Conservation (phyloP, 106 monocot genomes). For the Acorus gramineus region DNA sequence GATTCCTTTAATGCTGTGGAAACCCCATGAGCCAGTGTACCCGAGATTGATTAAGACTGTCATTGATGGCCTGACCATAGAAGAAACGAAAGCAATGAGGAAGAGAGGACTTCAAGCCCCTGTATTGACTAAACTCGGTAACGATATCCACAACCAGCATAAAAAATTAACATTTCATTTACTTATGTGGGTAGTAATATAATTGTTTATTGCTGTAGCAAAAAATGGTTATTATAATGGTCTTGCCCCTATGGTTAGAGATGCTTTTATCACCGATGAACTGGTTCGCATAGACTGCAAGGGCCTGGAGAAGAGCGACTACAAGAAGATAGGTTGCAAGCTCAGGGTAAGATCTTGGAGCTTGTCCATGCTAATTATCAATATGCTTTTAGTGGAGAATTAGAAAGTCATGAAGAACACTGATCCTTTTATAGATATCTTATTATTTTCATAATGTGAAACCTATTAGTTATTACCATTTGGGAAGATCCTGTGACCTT, state of each 20-base stretch:
- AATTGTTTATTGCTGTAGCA: slow-evolving; percentile 33
- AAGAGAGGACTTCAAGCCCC: slow-evolving; percentile 74
- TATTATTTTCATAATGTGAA: too few relatives aligned
- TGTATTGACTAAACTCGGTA: slow-evolving; percentile 82
- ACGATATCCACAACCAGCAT: not conserved
- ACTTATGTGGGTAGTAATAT: not conserved
- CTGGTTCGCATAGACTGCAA: slow-evolving; percentile 89
- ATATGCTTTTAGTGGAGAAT: too few relatives aligned
- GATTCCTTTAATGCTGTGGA: slow-evolving; percentile 97
- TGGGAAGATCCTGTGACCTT: too few relatives aligned
- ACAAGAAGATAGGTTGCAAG: slow-evolving; percentile 88
- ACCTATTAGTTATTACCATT: too few relatives aligned
- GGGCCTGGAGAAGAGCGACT: slow-evolving; percentile 73
- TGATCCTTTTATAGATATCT: too few relatives aligned
- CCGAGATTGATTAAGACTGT: slow-evolving; percentile 82
- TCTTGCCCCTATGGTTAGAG: slow-evolving; percentile 88
- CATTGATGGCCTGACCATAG: slow-evolving; percentile 70
- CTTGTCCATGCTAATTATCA: too few relatives aligned
- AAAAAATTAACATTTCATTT: slow-evolving; percentile 1
- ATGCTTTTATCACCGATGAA: slow-evolving; percentile 87
- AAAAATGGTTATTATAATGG: slow-evolving; percentile 96
- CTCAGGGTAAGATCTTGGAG: slow-evolving; percentile 46
- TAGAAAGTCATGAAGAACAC: too few relatives aligned
- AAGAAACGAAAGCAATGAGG: slow-evolving; percentile 94
- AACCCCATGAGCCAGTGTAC: slow-evolving; percentile 89